Conservation (phyloP, 108 stramenopile genomes). For the Skeletonema menzelii region DNA sequence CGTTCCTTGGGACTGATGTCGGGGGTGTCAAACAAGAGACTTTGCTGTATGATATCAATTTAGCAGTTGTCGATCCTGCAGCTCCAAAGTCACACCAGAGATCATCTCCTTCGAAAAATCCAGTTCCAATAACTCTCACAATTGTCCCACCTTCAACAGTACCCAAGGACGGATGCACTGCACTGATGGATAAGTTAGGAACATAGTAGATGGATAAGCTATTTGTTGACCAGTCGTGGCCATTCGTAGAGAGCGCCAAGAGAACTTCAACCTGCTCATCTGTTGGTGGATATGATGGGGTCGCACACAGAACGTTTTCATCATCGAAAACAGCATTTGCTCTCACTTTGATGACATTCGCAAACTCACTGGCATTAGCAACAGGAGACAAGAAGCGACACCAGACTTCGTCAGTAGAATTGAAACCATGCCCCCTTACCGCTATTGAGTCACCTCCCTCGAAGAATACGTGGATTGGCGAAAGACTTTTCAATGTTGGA, state of each 20-base stretch:
- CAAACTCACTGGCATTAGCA: not conserved
- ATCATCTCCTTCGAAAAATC: conserved; percentile 38
- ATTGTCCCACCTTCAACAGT: conserved; percentile 35
- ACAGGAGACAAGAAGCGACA: conserved; percentile 23
- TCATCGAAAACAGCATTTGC: conserved; percentile 1
- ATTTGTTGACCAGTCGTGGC: conserved; percentile 29
- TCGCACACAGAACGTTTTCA: conserved; percentile 15
- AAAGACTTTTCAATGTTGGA: conserved; percentile 5
- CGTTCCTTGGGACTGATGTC: conserved; percentile 12
- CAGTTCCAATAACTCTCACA: conserved; percentile 25
- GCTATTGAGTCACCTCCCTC: conserved; percentile 26
- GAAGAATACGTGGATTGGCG: conserved; percentile 15
- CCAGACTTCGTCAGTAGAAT: conserved; percentile 19
- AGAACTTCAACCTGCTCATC: conserved; percentile 15
- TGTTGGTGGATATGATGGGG: conserved; percentile 12
- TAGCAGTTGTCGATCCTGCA: conserved; percentile 18
- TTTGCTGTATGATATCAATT: conserved; percentile 24
- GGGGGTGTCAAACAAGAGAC: conserved; percentile 30
- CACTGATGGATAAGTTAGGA: conserved; percentile 20
- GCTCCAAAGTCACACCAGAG: conserved; percentile 45
- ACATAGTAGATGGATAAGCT: conserved; percentile 22
- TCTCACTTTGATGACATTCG: not conserved
- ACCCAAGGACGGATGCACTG: conserved; percentile 32
- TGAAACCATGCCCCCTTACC: conserved; percentile 19
- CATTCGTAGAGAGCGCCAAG: conserved; percentile 46